Conservation (phyloP, 2,329 filamentous ascomycete species). For the Colletotrichum tanaceti region DNA sequence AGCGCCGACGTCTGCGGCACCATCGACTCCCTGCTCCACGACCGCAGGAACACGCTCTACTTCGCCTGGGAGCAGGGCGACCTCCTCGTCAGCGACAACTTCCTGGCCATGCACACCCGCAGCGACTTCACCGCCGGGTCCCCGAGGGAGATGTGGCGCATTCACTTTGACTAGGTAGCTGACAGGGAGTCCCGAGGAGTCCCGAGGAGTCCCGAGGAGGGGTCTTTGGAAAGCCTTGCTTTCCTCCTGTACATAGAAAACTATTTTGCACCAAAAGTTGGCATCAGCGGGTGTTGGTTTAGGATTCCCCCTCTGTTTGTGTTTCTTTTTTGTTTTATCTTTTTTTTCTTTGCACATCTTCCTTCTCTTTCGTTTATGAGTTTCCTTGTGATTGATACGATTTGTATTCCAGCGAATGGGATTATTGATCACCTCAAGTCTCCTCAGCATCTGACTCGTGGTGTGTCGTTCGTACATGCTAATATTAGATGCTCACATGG, state of each 20-base stretch:
- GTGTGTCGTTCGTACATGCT: no score
- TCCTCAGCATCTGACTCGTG: no score
- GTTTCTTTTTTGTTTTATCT: neutral
- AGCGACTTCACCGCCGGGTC: conserved; percentile 58
- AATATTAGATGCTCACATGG: no score
- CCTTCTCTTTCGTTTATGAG: no score
- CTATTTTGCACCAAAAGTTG: conserved; percentile 18
- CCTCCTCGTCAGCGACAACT: conserved; percentile 64
- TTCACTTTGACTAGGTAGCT: conserved; percentile 61
- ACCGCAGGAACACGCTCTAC: conserved; percentile 61
- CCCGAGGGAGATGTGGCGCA: conserved; percentile 62
- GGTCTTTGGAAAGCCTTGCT: neutral
- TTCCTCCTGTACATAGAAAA: conserved; percentile 17
- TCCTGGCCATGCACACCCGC: conserved; percentile 61
- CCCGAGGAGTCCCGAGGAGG: no score
- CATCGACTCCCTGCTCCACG: conserved; percentile 59
- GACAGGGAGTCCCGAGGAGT: neutral
- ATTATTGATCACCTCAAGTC: no score
- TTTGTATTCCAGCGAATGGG: neutral
- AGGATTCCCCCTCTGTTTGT: conserved; percentile 27
- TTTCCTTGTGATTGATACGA: neutral
- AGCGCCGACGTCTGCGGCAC: conserved; percentile 52
- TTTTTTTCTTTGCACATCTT: neutral
- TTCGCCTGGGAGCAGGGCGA: conserved; percentile 67
- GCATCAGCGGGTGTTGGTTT: conserved; percentile 11